Evolutionary conservation across 306 rosid species (phyloP), one percentile per base, ranked within the genome.

Genomic region (Alnus rubra): DNA sequence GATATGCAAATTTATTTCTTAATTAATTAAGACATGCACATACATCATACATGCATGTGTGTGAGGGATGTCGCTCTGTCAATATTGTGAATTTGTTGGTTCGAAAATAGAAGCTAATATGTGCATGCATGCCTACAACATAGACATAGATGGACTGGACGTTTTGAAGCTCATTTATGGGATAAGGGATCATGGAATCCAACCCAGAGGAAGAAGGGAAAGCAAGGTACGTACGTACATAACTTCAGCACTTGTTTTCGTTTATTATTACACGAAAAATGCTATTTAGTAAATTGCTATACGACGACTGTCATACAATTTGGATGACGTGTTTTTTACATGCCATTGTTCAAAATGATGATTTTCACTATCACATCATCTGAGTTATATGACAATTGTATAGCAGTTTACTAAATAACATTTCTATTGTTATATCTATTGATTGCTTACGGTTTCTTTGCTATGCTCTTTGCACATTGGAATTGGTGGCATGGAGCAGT

Each of bases 171-270:
- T 48, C 90, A 84, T 79, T 79, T 87, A 33, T 87, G 90, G 90
- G 88, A 87, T 58, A 87, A 87, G 58, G 86, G 84, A 78, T 81
- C 79, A 59, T 84, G 88, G 90, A 81, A 87, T 79, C 90, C 90
- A 76, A 87, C 86, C 55, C 88, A 82, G 59, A 79, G 82, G 77
- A 87, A 84, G 83, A 87, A 87, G 74, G 90, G 90, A 64, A 87
- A 84, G 75, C 90, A 87, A 87, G 85, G 81, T 85, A 45, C 42
- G 81, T 85, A 45, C 42, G 2, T 16, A n/a, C 9, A 30, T 47
- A 28, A 12, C 45, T 51, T 16, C 37, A 31, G 13, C 35, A 18
- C 67, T 44, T 35, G 15, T 19, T 33, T 49, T 31, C 69, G 0
- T 33, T 0, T 81, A 33, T 33, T 33, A 0, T 33, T 33, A 33